Percentiles rank a stretch among this genome's conserved stretches.
Evolutionary conservation across 202 grass and related monocot genomes (phyloP).

Genomic region (Eragrostis tef): DNA sequence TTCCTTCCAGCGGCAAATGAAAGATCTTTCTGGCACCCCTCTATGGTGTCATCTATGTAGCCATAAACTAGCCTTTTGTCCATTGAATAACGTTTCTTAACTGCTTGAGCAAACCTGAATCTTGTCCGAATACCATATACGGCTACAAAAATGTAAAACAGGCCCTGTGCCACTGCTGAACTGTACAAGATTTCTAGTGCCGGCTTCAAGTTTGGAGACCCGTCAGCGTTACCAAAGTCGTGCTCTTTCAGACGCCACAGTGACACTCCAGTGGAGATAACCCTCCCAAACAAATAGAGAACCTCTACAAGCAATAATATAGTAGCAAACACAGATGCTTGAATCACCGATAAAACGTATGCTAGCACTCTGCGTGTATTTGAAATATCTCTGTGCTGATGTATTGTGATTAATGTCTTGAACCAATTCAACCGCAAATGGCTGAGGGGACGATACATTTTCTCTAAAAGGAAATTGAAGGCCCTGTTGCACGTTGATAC

Average conservation of each 20-base stretch:
- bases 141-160: constrained; percentile 24
- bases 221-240: neutral
- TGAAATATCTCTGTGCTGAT: no score
- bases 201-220: neutral
- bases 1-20: neutral
- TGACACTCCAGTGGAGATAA: neutral
- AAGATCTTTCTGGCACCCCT: neutral
- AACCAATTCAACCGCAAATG: no score
- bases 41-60: neutral
- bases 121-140: neutral
- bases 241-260: neutral
- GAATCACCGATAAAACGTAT: neutral
- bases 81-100: no score
- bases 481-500: no score
- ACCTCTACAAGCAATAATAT: neutral
- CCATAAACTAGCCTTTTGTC: neutral
- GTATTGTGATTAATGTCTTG: no score
- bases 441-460: no score
- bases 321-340: neutral
- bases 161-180: neutral
- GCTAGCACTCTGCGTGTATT: neutral
- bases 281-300: neutral
- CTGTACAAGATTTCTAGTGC: neutral
- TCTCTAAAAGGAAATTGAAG: no score
- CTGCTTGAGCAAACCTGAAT: no score